phyloP scores from a whole-genome alignment of 495 filamentous ascomycete species.

The Parathielavia hyrcaniae region DNA sequence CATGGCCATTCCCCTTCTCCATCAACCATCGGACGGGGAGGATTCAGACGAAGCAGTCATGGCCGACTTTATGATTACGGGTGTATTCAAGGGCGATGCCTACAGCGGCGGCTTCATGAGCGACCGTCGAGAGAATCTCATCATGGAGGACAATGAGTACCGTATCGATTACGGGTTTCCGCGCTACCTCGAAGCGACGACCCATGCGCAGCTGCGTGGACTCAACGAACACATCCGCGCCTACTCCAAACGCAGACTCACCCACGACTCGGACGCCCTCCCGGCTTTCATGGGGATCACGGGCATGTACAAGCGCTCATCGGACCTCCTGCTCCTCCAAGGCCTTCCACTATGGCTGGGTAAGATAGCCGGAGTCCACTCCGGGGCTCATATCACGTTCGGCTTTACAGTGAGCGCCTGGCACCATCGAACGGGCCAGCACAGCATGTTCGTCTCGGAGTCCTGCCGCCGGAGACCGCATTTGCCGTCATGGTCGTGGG shows the following conservation, averaged over 20 bases:
- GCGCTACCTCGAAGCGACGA: neutral
- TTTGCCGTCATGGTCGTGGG: neutral
- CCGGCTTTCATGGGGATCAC: neutral
- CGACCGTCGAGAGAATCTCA: neutral
- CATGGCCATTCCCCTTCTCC: neutral
- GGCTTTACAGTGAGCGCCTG: neutral
- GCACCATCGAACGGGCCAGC: neutral
- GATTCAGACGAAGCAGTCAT: neutral
- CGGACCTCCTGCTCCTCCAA: neutral
- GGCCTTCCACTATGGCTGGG: neutral
- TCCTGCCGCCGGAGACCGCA: neutral
- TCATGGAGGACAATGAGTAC: neutral
- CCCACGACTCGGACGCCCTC: neutral
- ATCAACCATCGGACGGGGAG: neutral
- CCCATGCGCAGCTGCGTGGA: neutral
- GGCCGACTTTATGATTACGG: neutral
- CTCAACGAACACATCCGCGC: neutral
- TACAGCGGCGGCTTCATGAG: neutral
- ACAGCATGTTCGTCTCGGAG: neutral
- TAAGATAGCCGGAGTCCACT: neutral
- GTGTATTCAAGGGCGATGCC: neutral
- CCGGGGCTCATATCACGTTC: neutral
- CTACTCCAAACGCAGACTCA: neutral
- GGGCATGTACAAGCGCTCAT: neutral
- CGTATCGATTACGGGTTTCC: neutral